phyloP scores from a whole-genome alignment of 2,329 filamentous ascomycete species.

The Pyrenochaeta sp. region DNA sequence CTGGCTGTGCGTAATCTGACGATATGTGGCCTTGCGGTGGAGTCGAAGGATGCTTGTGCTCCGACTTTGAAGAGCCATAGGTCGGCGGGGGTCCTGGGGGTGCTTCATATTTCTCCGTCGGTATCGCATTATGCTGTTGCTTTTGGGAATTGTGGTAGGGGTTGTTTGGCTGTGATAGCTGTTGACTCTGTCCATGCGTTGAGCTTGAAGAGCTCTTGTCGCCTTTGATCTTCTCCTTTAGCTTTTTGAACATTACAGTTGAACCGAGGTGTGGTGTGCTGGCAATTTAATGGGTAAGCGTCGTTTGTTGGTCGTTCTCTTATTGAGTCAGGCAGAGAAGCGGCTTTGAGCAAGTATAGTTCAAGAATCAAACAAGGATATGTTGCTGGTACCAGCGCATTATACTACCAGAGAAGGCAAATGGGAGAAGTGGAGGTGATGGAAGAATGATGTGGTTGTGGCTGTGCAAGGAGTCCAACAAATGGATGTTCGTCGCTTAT shows the following conservation, averaged over 20 bases:
- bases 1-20: slow-evolving; percentile 36
- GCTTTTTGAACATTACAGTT: slow-evolving; percentile 43
- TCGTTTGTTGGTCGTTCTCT: no score
- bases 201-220: slow-evolving; percentile 28
- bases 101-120: slow-evolving; percentile 37
- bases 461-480: no score
- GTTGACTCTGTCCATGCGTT: slow-evolving; percentile 25
- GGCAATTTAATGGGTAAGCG: no score
- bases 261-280: no score
- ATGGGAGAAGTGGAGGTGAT: no score
- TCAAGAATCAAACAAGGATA: no score
- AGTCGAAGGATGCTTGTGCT: slow-evolving; percentile 25
- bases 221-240: slow-evolving; percentile 46
- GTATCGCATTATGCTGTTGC: slow-evolving; percentile 21
- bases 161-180: slow-evolving; percentile 37
- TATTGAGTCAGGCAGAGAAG: no score
- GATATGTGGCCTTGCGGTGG: slow-evolving; percentile 30
- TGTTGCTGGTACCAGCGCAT: no score
- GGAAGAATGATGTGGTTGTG: no score
- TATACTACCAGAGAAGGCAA: no score
- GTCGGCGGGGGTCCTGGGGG: slow-evolving; percentile 30
- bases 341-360: no score
- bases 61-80: slow-evolving; percentile 14
- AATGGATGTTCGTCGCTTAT: no score
- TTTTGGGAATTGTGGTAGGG: slow-evolving; percentile 28